Percentiles rank a stretch among this genome's conserved stretches.
Evolutionary conservation across 2,329 filamentous ascomycete genomes (phyloP).

Genomic region (Clonostachys sp.): DNA sequence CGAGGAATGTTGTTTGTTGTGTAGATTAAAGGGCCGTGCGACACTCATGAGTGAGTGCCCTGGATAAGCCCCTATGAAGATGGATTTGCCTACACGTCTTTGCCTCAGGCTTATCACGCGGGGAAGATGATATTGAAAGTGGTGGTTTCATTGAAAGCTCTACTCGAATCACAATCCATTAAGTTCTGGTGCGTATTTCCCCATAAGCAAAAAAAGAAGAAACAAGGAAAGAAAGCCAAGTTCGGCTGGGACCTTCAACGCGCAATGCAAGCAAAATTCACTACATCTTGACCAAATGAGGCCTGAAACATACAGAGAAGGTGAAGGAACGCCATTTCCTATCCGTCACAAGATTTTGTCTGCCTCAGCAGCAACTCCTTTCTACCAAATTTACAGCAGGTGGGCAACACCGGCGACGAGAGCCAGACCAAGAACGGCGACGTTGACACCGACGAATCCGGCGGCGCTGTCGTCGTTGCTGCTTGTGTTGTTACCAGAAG

Average conservation of each 20-base stretch:
- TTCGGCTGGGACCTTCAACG: too few relatives aligned
- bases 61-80: too few relatives aligned
- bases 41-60: too few relatives aligned
- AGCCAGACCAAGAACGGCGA: slow-evolving; percentile 39
- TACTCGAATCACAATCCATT: too few relatives aligned
- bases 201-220: too few relatives aligned
- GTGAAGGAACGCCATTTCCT: slow-evolving; percentile 27
- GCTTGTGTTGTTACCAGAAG: slow-evolving; percentile 16
- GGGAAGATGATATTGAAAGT: too few relatives aligned
- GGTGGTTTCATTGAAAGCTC: too few relatives aligned
- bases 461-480: slow-evolving; percentile 32
- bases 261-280: slow-evolving; percentile 12
- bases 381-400: slow-evolving; percentile 38
- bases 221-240: too few relatives aligned
- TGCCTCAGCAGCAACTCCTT: background rate
- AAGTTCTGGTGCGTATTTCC: too few relatives aligned
- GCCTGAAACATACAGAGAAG: slow-evolving; percentile 21
- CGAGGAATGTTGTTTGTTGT: background rate
- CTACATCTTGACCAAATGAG: slow-evolving; percentile 26
- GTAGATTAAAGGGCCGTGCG: background rate
- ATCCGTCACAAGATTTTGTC: slow-evolving; percentile 16
- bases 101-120: too few relatives aligned
- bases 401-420: slow-evolving; percentile 42
- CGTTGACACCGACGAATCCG: slow-evolving; percentile 39
- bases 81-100: too few relatives aligned